phyloP scores from a whole-genome alignment of 2,329 filamentous ascomycete species.

The Rhynchosporium graminicola region DNA sequence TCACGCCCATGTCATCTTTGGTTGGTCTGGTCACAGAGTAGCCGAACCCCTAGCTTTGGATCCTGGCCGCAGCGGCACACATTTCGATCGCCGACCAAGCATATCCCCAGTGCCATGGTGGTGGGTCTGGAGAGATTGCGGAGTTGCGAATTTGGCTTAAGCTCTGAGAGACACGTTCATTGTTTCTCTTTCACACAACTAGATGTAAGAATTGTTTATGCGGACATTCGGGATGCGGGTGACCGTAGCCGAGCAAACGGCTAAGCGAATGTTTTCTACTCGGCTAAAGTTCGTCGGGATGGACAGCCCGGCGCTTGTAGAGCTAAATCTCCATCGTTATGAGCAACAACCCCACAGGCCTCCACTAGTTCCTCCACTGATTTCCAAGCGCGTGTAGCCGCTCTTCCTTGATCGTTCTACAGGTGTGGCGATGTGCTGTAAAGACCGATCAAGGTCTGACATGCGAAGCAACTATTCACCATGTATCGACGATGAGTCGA shows the following conservation, averaged over 20 bases:
- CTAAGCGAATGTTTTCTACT: constrained; percentile 8
- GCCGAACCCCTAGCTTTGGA: constrained; percentile 2
- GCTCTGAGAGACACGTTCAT: background rate
- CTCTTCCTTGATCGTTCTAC: background rate
- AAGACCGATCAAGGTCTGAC: constrained; percentile 5
- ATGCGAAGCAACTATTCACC: background rate
- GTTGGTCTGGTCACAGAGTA: background rate
- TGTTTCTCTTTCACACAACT: background rate
- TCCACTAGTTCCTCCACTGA: background rate
- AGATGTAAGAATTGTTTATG: background rate
- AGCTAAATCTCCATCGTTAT: background rate
- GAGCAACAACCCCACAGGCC: background rate
- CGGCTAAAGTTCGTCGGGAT: background rate
- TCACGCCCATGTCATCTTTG: background rate
- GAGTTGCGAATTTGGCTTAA: background rate
- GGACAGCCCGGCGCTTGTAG: constrained; percentile 1
- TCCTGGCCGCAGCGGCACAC: background rate
- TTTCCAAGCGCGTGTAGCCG: constrained; percentile 12
- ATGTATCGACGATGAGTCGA: too few species aligned
- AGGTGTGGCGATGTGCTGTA: background rate
- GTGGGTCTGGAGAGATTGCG: constrained; percentile 1
- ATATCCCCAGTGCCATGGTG: constrained; percentile 14
- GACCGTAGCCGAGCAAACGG: background rate
- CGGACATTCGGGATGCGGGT: background rate
- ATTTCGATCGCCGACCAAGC: constrained; percentile 6